Base-by-base conservation (phyloP, 768 basidiomycete genomes). In the Rubroboletus pulcherrimus region DNA sequence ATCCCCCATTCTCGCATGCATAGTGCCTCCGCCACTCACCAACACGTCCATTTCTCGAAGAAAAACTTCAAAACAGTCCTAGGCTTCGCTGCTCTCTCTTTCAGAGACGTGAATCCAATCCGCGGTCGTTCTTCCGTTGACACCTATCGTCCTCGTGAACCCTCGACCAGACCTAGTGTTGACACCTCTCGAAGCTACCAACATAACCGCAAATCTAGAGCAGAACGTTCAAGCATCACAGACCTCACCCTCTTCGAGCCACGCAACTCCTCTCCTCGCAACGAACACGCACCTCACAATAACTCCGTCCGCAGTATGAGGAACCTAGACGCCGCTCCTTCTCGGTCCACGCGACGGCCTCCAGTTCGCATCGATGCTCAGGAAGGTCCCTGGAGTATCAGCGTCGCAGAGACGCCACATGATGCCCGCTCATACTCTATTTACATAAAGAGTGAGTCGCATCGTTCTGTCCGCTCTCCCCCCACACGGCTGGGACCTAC, bases 371-470 rank as follows among this genome's bases (percentile, higher is more conserved):
- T 86, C 58, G 88, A 91, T 69, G 77, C 78, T 41, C 83, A 89
- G 71, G 89, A 91, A 66, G 89, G 88, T 14, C 89, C 84, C 24
- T 94, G 92, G 92, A 84, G 84, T 65, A 83, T 94, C 68, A 90
- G 88, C 69, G 90, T 93, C 60, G 92, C 92, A 59, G 89, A 92
- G 76, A 86, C 84, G 50, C 88, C 88, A 24, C 81, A 90, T 69
- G 86, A 89, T 72, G 68, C 84, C 44, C 76, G 78, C 60, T 71
- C 70, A 54, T 93, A 87, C 76, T 86, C 82, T 68, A 80, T 93
- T 67, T 93, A 93, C 78, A 84, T 93, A 74, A 93, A 92, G 81
- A 93, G 91, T 93, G 73, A 78, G 89, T 63, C 55, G 51, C 46
- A 58, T 61, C 58, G 46, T 61, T 62, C 48, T 53, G 34, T 60